Percentiles rank a stretch among this genome's conserved stretches.
Evolutionary conservation across 192 early-diverging fungal species (phyloP).

Genomic region (Gigaspora rosea): DNA sequence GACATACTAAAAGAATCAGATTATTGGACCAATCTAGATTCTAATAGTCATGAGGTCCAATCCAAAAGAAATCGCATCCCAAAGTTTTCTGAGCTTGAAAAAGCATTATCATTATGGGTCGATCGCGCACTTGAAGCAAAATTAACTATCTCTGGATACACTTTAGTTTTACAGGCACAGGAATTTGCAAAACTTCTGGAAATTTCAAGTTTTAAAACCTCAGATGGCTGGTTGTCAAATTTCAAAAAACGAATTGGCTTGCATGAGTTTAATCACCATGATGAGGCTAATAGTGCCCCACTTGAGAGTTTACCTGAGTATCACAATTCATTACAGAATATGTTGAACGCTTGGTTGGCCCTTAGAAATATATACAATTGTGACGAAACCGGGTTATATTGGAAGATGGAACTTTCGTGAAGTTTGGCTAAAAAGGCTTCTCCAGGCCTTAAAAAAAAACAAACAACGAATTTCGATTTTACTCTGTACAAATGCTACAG

Average conservation of each 20-base stretch:
- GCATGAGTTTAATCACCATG: background rate
- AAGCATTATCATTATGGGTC: constrained; percentile 1
- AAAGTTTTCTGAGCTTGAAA: constrained; percentile 5
- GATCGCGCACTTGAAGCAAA: background rate
- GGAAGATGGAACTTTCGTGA: background rate
- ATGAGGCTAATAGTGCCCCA: constrained; percentile 18
- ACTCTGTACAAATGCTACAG: no score
- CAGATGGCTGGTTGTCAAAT: constrained; percentile 20
- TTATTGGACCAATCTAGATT: background rate
- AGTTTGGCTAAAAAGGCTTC: background rate
- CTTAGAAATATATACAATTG: constrained; percentile 24
- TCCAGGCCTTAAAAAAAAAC: background rate
- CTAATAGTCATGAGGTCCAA: background rate
- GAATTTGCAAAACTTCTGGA: constrained; percentile 15
- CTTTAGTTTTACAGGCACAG: constrained; percentile 7
- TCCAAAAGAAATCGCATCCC: background rate
- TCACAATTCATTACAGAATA: background rate
- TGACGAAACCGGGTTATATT: constrained; percentile 26
- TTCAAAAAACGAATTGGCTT: constrained; percentile 16
- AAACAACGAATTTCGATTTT: constrained; percentile 8
- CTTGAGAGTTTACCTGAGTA: background rate
- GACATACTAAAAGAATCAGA: background rate
- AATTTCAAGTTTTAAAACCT: constrained; percentile 19
- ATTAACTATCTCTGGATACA: background rate
- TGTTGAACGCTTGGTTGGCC: background rate